Evolutionary conservation across 2,329 filamentous ascomycete genomes (phyloP).

Genomic region (Penicillium sumatraense): DNA sequence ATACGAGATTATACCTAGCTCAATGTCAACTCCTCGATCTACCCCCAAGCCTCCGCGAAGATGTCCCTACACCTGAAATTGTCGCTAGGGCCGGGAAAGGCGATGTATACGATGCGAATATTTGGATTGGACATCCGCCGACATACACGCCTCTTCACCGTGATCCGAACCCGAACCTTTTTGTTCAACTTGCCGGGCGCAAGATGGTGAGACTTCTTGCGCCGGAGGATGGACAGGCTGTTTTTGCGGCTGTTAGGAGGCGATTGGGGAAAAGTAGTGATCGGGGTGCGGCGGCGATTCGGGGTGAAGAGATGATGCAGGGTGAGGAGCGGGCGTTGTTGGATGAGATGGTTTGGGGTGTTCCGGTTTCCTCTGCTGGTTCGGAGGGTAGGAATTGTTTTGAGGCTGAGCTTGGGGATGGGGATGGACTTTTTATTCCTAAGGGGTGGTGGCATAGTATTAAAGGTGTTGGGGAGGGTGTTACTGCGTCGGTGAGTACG

Average conservation of each 20-base stretch:
- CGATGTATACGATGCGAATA: conserved; percentile 82
- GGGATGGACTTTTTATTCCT: conserved; percentile 78
- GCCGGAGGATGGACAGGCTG: conserved; percentile 63
- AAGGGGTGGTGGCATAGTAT: conserved; percentile 88
- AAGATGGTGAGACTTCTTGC: conserved; percentile 76
- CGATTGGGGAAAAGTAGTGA: conserved; percentile 40
- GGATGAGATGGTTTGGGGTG: conserved; percentile 72
- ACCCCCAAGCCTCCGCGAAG: conserved; percentile 63
- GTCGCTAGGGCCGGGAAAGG: conserved; percentile 70
- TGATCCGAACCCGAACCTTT: conserved; percentile 93
- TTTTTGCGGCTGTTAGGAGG: conserved; percentile 64
- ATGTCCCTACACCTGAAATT: conserved; percentile 70
- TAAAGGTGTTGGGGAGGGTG: conserved; percentile 62
- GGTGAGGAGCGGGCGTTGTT: conserved; percentile 71
- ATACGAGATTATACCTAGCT: conserved; percentile 74
- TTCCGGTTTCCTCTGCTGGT: conserved; percentile 28
- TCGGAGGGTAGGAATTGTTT: conserved; percentile 34
- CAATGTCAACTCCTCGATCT: conserved; percentile 76
- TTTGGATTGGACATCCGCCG: conserved; percentile 86
- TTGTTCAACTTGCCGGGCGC: conserved; percentile 75
- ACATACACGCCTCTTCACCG: conserved; percentile 90
- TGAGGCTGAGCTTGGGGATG: conserved; percentile 64
- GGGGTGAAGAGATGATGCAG: conserved; percentile 90
- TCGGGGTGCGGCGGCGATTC: conserved; percentile 56
- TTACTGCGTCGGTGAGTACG: conserved; percentile 61